Base-by-base conservation (phyloP, 2,329 filamentous ascomycete genomes). In the Colletotrichum abscissum region DNA sequence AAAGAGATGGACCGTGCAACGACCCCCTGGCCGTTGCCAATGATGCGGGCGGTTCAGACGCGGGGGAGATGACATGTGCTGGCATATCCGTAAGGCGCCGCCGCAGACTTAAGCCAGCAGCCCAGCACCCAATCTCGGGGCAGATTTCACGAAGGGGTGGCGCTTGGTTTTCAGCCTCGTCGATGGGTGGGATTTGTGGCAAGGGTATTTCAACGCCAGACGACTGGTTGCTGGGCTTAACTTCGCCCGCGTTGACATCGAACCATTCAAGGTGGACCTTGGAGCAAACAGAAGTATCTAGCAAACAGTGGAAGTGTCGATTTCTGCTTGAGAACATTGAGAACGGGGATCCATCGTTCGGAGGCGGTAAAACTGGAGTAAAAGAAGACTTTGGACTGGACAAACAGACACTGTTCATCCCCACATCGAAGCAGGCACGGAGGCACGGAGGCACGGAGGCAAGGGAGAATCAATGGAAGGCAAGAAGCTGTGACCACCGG, bases 131-230 rank as follows among this genome's bases (percentile, higher is more conserved):
- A 16, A 28, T 9, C 12, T 58, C 56, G 56, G 26, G 65, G 65
- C 56, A 67, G 58, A 63, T 56, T 49, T 33, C 30, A 24, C 30
- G 42, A 54, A 28, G 58, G 33, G 22, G 38, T 35, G 12, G 12
- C 35, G 69, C 52, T 66, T 73, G 26, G 46, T 56, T 67, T 56
- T 56, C 68, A 71, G 68, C 63, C 63, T 72, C 57, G 49, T 58
- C 5, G 26, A 24, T 14, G 35, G 24, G 69, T 65, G 60, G 65
- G 49, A 72, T 55, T 59, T 30, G 56, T 42, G 54, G 66, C 33
- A 57, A 24, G 60, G 66, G 66, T 16, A 30, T 42, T 52, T 24
- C 14, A 26, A 46, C 35, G 14, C 42, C 24, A 12, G 11, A 62
- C 22, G 30, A 38, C 28, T 67, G 68, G 62, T 67, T 42, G 38